Percentiles rank a stretch among this genome's conserved stretches.
These are phyloP conservation scores for Rhinocladiella mackenziei DNA, from an alignment of 2,329 filamentous ascomycete genomes.

Conservation along the genomic window DNA sequence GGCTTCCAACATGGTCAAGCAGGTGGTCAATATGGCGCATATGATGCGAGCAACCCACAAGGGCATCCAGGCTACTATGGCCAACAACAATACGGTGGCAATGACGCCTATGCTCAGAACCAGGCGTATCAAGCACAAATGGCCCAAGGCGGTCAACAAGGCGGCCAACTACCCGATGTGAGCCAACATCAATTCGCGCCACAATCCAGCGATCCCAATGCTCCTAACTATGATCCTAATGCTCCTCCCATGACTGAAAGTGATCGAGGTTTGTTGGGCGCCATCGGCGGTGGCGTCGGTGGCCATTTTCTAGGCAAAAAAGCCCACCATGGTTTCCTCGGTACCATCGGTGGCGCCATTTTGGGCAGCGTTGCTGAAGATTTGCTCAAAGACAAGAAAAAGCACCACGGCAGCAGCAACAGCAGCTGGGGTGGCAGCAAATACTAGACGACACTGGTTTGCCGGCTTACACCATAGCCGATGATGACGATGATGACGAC, in stretches of 20 bases:
- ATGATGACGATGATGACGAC: constrained; percentile 2
- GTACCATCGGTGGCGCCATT: constrained; percentile 42
- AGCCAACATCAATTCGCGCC: constrained; percentile 24
- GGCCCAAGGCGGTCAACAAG: constrained; percentile 13
- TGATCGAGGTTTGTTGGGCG: constrained; percentile 56
- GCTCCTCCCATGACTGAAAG: constrained; percentile 44
- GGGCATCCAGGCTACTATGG: constrained; percentile 38
- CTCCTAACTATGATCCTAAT: constrained; percentile 40
- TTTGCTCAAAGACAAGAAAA: constrained; percentile 48
- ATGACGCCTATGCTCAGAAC: constrained; percentile 24
- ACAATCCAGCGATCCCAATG: constrained; percentile 41
- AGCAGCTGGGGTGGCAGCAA: constrained; percentile 28
- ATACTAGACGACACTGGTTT: constrained; percentile 18
- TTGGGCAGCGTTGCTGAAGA: constrained; percentile 49
- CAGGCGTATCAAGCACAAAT: constrained; percentile 26
- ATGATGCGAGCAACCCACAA: constrained; percentile 36
- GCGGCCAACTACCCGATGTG: constrained; percentile 19
- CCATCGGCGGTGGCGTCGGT: constrained; percentile 54
- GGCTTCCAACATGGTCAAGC: constrained; percentile 48
- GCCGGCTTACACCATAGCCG: too few species aligned
- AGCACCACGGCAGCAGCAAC: constrained; percentile 29
- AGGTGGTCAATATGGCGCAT: constrained; percentile 34
- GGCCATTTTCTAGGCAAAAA: constrained; percentile 56
- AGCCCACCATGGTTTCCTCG: constrained; percentile 55
- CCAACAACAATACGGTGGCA: constrained; percentile 22